Percentiles rank a stretch among this genome's conserved stretches.
Conservation (phyloP, 148 eudicot genomes). For the Suaeda aralocaspica region DNA sequence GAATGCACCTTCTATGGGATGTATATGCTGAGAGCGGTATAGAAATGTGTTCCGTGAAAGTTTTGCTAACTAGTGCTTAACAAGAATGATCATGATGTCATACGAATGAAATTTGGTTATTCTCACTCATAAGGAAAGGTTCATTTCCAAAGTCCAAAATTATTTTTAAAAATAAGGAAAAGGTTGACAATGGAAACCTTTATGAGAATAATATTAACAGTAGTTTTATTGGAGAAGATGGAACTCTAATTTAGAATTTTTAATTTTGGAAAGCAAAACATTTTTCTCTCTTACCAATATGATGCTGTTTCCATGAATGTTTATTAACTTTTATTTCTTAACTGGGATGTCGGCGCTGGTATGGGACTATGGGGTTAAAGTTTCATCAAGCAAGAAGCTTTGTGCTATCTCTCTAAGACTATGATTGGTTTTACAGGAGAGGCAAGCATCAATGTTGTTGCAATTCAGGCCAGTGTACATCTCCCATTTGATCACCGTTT, state of each 20-base stretch:
- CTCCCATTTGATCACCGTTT: slow-evolving; percentile 68
- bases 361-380: not conserved
- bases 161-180: too few species aligned
- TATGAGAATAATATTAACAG: not conserved
- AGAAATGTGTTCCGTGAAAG: not conserved
- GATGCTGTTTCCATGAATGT: too few species aligned
- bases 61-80: too few species aligned
- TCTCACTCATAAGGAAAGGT: not conserved
- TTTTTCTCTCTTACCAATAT: not conserved
- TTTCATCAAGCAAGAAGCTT: not conserved
- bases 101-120: not conserved
- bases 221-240: not conserved
- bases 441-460: slow-evolving; percentile 56
- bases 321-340: not conserved
- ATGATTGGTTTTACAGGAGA: slow-evolving; percentile 44
- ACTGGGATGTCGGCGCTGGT: not conserved
- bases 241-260: not conserved
- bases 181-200: not conserved
- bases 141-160: not conserved
- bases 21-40: not conserved
- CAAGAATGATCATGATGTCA: not conserved
- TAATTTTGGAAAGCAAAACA: not conserved
- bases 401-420: not conserved
- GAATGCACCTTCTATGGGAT: not conserved
- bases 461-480: slow-evolving; percentile 78